These are phyloP conservation scores for Closterium sp. DNA, from an alignment of 139 green algal species.

Conservation along the genomic window DNA sequence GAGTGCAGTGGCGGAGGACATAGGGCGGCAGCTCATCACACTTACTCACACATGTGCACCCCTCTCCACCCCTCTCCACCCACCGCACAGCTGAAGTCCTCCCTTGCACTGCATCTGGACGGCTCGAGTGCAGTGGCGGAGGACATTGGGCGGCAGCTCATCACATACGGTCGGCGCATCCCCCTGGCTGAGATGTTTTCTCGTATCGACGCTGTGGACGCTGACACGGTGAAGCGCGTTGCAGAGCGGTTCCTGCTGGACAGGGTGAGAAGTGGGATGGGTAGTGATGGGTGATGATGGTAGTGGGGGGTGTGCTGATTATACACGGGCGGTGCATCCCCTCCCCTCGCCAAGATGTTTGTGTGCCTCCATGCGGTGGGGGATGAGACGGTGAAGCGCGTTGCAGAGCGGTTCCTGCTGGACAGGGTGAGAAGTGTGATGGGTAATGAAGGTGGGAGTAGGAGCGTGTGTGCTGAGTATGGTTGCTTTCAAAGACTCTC, in stretches of 20 bases:
- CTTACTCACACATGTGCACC: neutral
- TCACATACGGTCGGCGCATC: conserved; percentile 92
- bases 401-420: conserved; percentile 85
- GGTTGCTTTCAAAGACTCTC: no score
- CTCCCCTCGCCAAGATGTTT: conserved; percentile 94
- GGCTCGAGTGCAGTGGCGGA: conserved; percentile 73
- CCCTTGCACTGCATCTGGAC: conserved; percentile 68
- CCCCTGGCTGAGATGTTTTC: conserved; percentile 92
- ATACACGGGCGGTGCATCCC: conserved; percentile 90
- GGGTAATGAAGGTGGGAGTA: neutral
- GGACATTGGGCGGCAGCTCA: conserved; percentile 82
- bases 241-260: conserved; percentile 90
- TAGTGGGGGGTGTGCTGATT: conserved; percentile 80
- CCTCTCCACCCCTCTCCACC: neutral
- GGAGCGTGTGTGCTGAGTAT: no score
- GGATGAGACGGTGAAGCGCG: conserved; percentile 66
- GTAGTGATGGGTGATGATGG: conserved; percentile 68
- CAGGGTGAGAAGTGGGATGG: conserved; percentile 32
- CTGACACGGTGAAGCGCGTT: conserved; percentile 67
- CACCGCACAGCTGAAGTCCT: conserved; percentile 78
- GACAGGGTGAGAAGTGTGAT: conserved; percentile 58
- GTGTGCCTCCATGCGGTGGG: conserved; percentile 90
- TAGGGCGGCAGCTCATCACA: conserved; percentile 71
- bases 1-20: conserved; percentile 75
- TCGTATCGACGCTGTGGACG: conserved; percentile 90